Percentiles rank a stretch among this genome's conserved stretches.
phyloP scores from a whole-genome alignment of 2,329 filamentous ascomycete species.

The Emergomyces pasteurianus region DNA sequence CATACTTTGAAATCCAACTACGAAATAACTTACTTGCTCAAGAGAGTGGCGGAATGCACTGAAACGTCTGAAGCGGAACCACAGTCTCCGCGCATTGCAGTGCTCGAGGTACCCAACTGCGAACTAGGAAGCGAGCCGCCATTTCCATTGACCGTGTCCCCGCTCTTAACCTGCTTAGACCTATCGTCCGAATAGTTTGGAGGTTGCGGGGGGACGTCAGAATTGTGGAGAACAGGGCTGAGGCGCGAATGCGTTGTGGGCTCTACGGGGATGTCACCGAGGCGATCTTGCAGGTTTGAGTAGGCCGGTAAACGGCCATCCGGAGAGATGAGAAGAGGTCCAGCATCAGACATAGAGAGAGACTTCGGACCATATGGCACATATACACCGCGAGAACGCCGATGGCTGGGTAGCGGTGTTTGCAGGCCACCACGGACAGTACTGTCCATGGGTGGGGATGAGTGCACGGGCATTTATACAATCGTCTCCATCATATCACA shows the following conservation, averaged over 20 bases:
- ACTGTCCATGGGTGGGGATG: conserved; percentile 9
- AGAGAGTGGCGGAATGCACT: background rate
- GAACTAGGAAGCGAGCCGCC: background rate
- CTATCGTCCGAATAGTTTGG: background rate
- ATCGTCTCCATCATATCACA: conserved; percentile 8
- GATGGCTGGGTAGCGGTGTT: conserved; percentile 5
- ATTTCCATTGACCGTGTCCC: background rate
- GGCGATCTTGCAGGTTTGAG: background rate
- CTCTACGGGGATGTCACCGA: background rate
- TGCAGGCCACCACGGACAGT: conserved; percentile 8
- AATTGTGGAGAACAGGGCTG: background rate
- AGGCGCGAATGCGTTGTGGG: background rate
- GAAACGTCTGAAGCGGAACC: background rate
- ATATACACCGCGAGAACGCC: background rate
- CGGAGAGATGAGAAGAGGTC: background rate
- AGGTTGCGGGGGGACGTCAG: background rate
- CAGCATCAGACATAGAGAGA: background rate
- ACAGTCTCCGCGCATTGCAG: background rate
- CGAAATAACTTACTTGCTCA: background rate
- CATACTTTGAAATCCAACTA: background rate
- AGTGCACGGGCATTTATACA: conserved; percentile 6
- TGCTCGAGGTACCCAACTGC: background rate
- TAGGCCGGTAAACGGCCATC: background rate
- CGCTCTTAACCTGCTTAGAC: background rate
- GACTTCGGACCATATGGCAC: background rate